Percentiles rank a stretch among this genome's conserved stretches.
Conservation (phyloP, 345 rosid species). For the Aquilaria yunnanensis region DNA sequence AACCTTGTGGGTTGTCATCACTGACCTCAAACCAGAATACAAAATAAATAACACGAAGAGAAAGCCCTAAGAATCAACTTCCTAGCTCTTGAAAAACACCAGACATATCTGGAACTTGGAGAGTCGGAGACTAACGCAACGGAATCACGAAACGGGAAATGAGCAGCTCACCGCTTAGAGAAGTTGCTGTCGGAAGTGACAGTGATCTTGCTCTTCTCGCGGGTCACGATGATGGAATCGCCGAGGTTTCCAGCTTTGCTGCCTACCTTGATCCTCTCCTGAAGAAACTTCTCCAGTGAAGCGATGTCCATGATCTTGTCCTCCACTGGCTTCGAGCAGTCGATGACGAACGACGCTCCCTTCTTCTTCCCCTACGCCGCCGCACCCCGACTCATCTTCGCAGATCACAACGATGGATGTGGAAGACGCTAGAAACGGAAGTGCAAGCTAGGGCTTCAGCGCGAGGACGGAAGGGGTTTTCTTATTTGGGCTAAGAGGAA, state of each 20-base stretch:
- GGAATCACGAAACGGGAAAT: background rate
- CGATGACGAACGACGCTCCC: constrained; percentile 41
- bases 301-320: constrained; percentile 67
- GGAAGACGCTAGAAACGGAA: too few species aligned
- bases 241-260: constrained; percentile 70
- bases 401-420: too few species aligned
- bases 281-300: constrained; percentile 64
- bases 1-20: constrained; percentile 26
- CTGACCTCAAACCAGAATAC: too few species aligned
- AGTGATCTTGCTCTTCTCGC: constrained; percentile 42
- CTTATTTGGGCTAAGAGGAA: too few species aligned
- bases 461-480: too few species aligned
- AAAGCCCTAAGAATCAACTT: too few species aligned
- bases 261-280: constrained; percentile 66
- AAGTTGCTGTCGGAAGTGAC: constrained; percentile 46
- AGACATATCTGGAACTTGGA: background rate
- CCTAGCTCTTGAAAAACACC: background rate
- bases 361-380: constrained; percentile 37
- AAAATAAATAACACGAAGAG: too few species aligned
- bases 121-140: too few species aligned
- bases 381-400: too few species aligned
- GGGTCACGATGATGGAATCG: constrained; percentile 34
- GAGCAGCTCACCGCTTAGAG: constrained; percentile 45
- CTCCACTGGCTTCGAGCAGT: constrained; percentile 60
- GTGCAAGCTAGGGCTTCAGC: too few species aligned